These are phyloP conservation scores for Trametes maxima DNA, from an alignment of 768 basidiomycete genomes.

Conservation along the genomic window DNA sequence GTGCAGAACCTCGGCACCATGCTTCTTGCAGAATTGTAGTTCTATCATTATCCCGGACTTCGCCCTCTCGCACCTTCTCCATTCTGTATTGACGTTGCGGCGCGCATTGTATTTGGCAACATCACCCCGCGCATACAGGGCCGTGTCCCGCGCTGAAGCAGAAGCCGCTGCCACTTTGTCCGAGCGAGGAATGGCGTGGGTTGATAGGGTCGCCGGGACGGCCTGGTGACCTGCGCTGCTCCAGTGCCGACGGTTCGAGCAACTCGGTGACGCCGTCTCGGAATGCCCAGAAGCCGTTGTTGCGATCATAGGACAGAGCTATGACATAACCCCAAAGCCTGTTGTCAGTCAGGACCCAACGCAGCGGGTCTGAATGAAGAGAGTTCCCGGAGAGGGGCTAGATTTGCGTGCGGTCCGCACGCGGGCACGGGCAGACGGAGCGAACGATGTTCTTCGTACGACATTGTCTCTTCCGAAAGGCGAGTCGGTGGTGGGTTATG, in stretches of 20 bases:
- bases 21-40: constrained; percentile 87
- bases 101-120: constrained; percentile 6
- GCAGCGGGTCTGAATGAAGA: not conserved
- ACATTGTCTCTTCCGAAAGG: not conserved
- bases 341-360: not conserved
- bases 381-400: not conserved
- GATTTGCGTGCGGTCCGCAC: not conserved
- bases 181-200: constrained; percentile 1
- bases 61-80: constrained; percentile 12
- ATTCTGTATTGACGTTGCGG: constrained; percentile 10
- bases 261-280: not conserved
- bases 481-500: not conserved
- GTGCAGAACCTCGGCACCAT: constrained; percentile 95
- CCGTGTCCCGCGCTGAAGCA: not conserved
- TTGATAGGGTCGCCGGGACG: constrained; percentile 6
- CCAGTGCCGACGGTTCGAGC: constrained; percentile 6
- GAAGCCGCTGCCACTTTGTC: constrained; percentile 4
- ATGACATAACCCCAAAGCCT: constrained; percentile 16
- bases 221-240: constrained; percentile 12
- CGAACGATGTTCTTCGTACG: not conserved
- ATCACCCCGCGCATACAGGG: not conserved
- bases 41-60: constrained; percentile 24
- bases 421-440: not conserved
- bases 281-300: constrained; percentile 11
- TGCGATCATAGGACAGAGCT: constrained; percentile 21